A percentile compares a stretch with the other conserved stretches of the same genome.
These are phyloP conservation scores for Stellera chamaejasme DNA, from an alignment of 345 rosid genomes.

Conservation along the genomic window DNA sequence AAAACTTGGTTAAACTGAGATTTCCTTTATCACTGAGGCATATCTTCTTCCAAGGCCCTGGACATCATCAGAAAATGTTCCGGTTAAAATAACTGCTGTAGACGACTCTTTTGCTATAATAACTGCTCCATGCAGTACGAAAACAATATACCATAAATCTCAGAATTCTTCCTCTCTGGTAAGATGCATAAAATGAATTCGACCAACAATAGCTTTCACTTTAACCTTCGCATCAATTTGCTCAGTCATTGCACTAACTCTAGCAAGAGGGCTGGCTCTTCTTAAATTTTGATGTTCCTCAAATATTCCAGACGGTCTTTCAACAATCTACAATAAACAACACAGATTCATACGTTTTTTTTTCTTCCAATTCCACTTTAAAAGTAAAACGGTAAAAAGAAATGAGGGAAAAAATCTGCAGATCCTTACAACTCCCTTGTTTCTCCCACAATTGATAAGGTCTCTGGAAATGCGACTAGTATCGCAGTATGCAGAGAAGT, in stretches of 20 bases:
- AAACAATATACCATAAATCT: conserved; percentile 56
- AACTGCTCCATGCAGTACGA: conserved; percentile 1
- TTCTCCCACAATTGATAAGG: conserved; percentile 61
- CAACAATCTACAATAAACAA: conserved; percentile 39
- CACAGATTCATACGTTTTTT: conserved; percentile 7
- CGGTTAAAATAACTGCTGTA: too few relatives aligned
- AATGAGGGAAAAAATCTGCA: conserved; percentile 12
- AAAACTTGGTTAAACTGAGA: conserved; percentile 89
- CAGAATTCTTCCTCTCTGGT: conserved; percentile 75
- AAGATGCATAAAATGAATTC: conserved; percentile 64
- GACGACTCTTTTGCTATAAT: conserved; percentile 1
- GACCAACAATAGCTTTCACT: conserved; percentile 27
- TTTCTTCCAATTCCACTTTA: conserved; percentile 8
- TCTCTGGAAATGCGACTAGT: conserved; percentile 61
- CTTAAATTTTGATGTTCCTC: conserved; percentile 62
- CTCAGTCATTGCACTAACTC: conserved; percentile 78
- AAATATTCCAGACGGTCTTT: conserved; percentile 59
- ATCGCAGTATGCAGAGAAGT: conserved; percentile 88
- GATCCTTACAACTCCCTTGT: conserved; percentile 74
- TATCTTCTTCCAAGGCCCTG: conserved; percentile 89
- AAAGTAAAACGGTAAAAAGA: too few relatives aligned
- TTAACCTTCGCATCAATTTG: conserved; percentile 33
- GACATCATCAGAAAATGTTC: conserved; percentile 14
- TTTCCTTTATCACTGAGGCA: conserved; percentile 62
- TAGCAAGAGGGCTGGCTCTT: conserved; percentile 40